These are phyloP conservation scores for Coix lacrymajobi DNA, from an alignment of 176 grass and related monocot species.

Conservation along the genomic window DNA sequence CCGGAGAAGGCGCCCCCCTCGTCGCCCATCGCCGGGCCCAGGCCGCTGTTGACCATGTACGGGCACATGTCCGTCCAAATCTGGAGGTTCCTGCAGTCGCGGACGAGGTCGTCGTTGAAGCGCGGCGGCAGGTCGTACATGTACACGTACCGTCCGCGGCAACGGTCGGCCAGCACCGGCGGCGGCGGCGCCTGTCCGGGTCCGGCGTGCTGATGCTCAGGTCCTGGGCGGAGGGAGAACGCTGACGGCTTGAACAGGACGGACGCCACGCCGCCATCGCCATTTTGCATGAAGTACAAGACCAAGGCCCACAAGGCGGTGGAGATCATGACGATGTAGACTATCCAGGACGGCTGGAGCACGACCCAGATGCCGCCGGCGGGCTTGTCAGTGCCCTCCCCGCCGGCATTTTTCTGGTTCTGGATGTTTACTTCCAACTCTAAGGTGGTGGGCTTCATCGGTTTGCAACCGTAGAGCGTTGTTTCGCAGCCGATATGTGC, in stretches of 20 bases:
- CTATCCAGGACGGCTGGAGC: conserved; percentile 21
- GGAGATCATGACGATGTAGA: background rate
- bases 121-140: conserved; percentile 52
- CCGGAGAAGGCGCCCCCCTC: conserved; percentile 27
- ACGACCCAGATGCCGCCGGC: background rate
- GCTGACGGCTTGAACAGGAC: conserved; percentile 5
- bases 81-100: conserved; percentile 21
- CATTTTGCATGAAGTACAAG: background rate
- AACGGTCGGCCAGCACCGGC: background rate
- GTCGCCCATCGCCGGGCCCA: conserved; percentile 26
- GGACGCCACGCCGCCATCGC: background rate
- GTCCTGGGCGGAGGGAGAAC: background rate
- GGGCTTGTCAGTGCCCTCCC: background rate
- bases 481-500: background rate
- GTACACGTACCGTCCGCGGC: conserved; percentile 43
- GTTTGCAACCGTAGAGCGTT: background rate
- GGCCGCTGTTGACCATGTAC: conserved; percentile 36
- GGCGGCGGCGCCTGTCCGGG: background rate
- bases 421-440: background rate
- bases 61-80: conserved; percentile 36
- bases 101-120: conserved; percentile 51
- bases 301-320: conserved; percentile 13
- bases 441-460: background rate
- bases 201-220: background rate
- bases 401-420: background rate